Conservation (phyloP, 2,329 filamentous ascomycete species). For the Neopestalotiopsis clavispora region DNA sequence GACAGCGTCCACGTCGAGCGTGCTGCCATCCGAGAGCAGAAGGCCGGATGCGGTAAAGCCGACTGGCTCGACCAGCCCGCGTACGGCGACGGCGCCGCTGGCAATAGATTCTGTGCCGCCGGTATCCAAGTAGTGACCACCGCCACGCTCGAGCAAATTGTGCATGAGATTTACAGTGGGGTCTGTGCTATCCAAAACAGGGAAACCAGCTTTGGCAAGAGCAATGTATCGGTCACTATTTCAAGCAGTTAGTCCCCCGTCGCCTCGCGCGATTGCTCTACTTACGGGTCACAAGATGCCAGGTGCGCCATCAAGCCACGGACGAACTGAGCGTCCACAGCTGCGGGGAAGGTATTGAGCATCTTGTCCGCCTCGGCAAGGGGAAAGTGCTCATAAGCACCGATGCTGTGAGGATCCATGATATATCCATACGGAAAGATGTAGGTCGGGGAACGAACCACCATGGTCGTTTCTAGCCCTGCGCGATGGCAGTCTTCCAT, state of each 20-base stretch:
- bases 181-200: conserved; percentile 38
- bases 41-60: conserved; percentile 35
- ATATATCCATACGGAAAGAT: conserved; percentile 38
- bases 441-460: conserved; percentile 40
- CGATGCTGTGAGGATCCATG: conserved; percentile 29
- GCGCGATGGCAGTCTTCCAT: conserved; percentile 38
- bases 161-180: conserved; percentile 31
- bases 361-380: conserved; percentile 29
- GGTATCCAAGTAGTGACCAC: conserved; percentile 43
- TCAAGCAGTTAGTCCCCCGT: neutral
- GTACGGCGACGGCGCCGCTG: conserved; percentile 33
- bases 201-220: conserved; percentile 41
- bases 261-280: neutral
- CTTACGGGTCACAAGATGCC: conserved; percentile 34
- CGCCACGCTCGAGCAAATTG: conserved; percentile 40
- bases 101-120: conserved; percentile 38
- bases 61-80: conserved; percentile 31
- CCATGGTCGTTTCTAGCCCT: conserved; percentile 39
- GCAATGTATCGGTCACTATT: conserved; percentile 35
- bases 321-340: conserved; percentile 27
- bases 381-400: conserved; percentile 33
- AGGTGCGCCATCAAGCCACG: conserved; percentile 26
- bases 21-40: conserved; percentile 34
- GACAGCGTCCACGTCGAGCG: conserved; percentile 36
- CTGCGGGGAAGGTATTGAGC: conserved; percentile 23